Base-by-base conservation (phyloP, 2,329 filamentous ascomycete genomes). In the Akanthomyces dipterigenus region DNA sequence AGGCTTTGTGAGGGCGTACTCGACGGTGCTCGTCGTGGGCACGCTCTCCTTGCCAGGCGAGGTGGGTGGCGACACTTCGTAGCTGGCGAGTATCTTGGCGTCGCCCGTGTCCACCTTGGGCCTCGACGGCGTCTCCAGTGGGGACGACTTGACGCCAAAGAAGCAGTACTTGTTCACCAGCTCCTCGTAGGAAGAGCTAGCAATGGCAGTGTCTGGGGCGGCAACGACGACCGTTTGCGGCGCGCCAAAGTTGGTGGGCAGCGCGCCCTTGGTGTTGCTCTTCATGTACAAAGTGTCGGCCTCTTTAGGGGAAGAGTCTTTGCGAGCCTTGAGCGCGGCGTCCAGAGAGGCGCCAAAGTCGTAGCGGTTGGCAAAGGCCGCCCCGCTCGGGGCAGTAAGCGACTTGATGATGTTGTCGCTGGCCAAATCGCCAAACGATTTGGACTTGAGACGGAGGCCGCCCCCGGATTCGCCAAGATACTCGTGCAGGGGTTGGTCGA, bases 131-230 rank as follows among this genome's bases (percentile, higher is more conserved):
- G 49, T 55, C 42, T 48, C 58, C 20, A 24, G n/a, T 4, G 42
- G 50, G 1, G 57, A 60, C 1, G 49, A 3, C 70, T 84, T 85
- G 20, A 83, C 84, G 65, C 84, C 83, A 78, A 86, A 88, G 86
- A 98, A 99, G 83, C 95, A 99, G 82, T 96, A 99, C 81, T 96
- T 97, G 81, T 96, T 93, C 75, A 99, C 89, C 66, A 99, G 84
- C 77, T 99, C 95, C 77, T 96, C 91, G 75, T 99, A 98, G 63
- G 93, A 93, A 63, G 91, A 87, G 65, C 92, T 96, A 63, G 93
- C 85, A 66, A 96, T 70, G 75, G 84, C 72, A 62, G 76, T 77
- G 63, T 74, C 70, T 59, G 75, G 69, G 51, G 65, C 40, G 34
- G 65, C 57, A 36, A 46, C 57, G 20, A 62, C 31, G n/a, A 65